Percentiles rank a stretch among this genome's conserved stretches.
These are phyloP conservation scores for Mycena polygramma DNA, from an alignment of 768 basidiomycete genomes.

Conservation along the genomic window DNA sequence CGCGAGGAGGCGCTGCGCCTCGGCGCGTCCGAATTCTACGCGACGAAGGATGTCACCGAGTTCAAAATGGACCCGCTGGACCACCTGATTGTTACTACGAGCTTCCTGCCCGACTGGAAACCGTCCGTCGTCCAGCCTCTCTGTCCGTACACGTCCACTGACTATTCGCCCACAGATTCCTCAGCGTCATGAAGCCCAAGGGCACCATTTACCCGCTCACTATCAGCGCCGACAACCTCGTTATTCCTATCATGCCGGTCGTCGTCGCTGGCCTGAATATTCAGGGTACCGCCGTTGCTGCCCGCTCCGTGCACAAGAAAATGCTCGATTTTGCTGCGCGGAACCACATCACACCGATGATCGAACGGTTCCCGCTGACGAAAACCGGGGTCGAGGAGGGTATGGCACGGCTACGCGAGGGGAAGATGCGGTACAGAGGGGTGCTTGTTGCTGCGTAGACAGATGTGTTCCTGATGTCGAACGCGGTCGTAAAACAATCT, in stretches of 20 bases:
- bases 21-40: constrained; percentile 52
- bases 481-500: no score
- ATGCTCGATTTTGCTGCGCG: constrained; percentile 53
- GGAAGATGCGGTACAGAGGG: constrained; percentile 30
- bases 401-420: constrained; percentile 30
- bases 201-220: constrained; percentile 31
- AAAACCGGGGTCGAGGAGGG: constrained; percentile 41
- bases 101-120: constrained; percentile 27
- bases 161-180: constrained; percentile 14
- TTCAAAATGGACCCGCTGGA: constrained; percentile 46
- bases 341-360: constrained; percentile 45
- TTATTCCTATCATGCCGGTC: constrained; percentile 23
- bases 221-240: constrained; percentile 9
- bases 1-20: constrained; percentile 47
- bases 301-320: constrained; percentile 30
- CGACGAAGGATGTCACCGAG: constrained; percentile 41
- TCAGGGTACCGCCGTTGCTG: constrained; percentile 35
- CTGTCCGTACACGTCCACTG: no score
- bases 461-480: no score
- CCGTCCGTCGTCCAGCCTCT: constrained; percentile 3
- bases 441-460: constrained; percentile 21
- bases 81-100: constrained; percentile 49
- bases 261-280: constrained; percentile 19
- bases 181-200: constrained; percentile 25
- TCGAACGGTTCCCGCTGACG: constrained; percentile 49